phyloP scores from a whole-genome alignment of 306 rosid species.

The Cicer pinnatifidum region DNA sequence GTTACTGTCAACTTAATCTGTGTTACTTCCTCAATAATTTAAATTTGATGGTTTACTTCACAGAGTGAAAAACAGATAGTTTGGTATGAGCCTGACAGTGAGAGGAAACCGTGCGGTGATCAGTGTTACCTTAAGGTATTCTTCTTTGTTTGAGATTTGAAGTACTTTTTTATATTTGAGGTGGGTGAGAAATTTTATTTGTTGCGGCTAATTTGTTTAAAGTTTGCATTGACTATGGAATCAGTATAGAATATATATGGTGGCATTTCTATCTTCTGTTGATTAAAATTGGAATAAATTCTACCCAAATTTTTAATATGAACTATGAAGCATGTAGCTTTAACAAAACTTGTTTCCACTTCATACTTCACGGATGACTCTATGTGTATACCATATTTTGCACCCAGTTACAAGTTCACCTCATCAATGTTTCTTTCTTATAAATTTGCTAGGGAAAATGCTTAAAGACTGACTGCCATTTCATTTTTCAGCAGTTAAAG shows the following conservation, averaged over 20 bases:
- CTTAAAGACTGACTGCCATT: constrained; percentile 41
- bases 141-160: constrained; percentile 36
- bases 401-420: constrained; percentile 20
- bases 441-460: constrained; percentile 37
- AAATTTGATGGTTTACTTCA: constrained; percentile 51
- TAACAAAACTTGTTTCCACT: constrained; percentile 36
- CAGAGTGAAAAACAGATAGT: constrained; percentile 78
- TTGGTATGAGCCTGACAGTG: constrained; percentile 78
- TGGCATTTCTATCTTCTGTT: constrained; percentile 31
- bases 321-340: constrained; percentile 12
- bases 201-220: constrained; percentile 35
- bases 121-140: constrained; percentile 86
- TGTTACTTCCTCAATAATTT: constrained; percentile 43
- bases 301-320: not conserved
- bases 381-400: constrained; percentile 28
- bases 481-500: constrained; percentile 56
- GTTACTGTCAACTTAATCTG: constrained; percentile 19
- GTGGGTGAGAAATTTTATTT: constrained; percentile 25
- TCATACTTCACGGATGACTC: constrained; percentile 23
- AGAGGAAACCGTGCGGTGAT: constrained; percentile 79
- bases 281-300: constrained; percentile 31
- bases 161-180: constrained; percentile 32
- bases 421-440: constrained; percentile 36
- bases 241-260: constrained; percentile 26
- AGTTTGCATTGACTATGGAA: constrained; percentile 26